A percentile compares a stretch with the other conserved stretches of the same genome.
These are phyloP conservation scores for Aureobasidium leucospermi DNA, from an alignment of 2,329 filamentous ascomycete species.

Conservation along the genomic window DNA sequence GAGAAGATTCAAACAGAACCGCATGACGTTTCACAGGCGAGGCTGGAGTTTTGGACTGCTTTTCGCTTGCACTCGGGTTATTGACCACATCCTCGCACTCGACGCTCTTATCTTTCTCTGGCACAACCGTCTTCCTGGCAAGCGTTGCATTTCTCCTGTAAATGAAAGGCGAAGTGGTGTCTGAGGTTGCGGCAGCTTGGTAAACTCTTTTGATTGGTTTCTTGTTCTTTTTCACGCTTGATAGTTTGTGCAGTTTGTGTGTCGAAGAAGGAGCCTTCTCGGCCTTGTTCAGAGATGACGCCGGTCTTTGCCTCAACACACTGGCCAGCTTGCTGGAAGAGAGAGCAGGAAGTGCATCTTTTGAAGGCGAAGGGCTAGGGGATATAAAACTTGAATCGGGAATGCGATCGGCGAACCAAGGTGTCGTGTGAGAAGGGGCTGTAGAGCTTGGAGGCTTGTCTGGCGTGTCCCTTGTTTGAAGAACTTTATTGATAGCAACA, in stretches of 20 bases:
- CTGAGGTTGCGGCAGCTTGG: not conserved
- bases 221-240: not conserved
- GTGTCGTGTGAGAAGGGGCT: not conserved
- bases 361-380: not conserved
- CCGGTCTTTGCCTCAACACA: not conserved
- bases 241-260: not conserved
- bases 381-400: constrained; percentile 1
- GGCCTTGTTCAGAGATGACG: not conserved
- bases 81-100: not conserved
- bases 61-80: not conserved
- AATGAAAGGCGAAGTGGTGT: constrained; percentile 7
- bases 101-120: not conserved
- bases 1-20: not conserved
- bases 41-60: not conserved
- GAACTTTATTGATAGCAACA: not conserved
- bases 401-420: not conserved
- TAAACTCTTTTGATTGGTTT: not conserved
- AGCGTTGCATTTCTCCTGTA: constrained; percentile 1
- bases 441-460: not conserved
- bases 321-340: not conserved
- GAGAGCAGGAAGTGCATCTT: not conserved
- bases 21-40: not conserved
- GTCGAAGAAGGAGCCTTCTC: not conserved
- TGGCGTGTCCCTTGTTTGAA: not conserved
- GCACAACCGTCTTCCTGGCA: not conserved